A percentile compares a stretch with the other conserved stretches of the same genome.
Conservation (phyloP, 495 filamentous ascomycete species). For the Aspergillus bridgeri region DNA sequence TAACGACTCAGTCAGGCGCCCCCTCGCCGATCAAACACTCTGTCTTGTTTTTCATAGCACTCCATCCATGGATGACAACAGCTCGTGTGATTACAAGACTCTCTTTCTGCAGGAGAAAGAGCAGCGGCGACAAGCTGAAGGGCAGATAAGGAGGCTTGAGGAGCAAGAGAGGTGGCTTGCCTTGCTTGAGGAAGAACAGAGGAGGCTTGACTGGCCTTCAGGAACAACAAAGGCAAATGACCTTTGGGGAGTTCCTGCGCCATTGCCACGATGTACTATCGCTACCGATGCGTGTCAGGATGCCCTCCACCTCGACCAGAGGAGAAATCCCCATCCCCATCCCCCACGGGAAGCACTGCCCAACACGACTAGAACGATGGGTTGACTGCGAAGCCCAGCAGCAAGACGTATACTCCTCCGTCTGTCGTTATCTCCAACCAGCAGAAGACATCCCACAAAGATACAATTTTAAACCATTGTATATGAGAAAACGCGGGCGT, state of each 20-base stretch:
- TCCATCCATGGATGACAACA: neutral
- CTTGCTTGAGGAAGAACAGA: neutral
- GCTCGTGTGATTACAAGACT: neutral
- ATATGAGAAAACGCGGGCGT: no score
- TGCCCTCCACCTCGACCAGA: neutral
- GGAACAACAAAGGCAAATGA: neutral
- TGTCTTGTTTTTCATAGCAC: no score
- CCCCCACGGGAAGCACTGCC: neutral
- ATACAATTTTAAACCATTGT: no score
- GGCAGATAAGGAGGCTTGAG: no score
- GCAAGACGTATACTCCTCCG: no score
- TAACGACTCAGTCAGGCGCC: no score
- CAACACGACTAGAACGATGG: neutral
- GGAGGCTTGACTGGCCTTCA: neutral
- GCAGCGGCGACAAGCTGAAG: no score
- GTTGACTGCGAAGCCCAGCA: neutral
- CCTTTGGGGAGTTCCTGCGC: neutral
- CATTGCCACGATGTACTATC: neutral
- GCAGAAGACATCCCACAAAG: no score
- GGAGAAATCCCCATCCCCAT: neutral
- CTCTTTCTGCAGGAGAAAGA: neutral
- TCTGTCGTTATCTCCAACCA: no score
- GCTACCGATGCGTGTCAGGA: neutral
- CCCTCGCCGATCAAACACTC: no score
- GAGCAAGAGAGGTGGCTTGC: neutral